These are phyloP conservation scores for Cordyceps farinosa DNA, from an alignment of 2,329 filamentous ascomycete species.

Conservation along the genomic window DNA sequence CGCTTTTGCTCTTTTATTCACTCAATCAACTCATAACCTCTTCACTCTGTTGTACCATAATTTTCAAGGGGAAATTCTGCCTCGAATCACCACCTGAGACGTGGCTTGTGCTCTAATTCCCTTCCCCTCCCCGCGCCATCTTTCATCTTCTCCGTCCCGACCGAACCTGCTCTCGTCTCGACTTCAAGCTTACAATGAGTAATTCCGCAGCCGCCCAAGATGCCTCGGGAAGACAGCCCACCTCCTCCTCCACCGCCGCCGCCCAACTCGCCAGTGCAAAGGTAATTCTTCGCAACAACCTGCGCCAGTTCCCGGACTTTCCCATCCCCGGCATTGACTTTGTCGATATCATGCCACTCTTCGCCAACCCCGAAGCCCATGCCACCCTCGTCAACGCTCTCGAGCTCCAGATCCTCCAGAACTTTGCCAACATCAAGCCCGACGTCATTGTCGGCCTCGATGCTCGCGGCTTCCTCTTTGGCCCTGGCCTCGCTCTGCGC, in stretches of 20 bases:
- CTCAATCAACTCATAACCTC: conserved; percentile 11
- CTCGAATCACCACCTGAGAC: conserved; percentile 8
- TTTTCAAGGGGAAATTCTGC: neutral
- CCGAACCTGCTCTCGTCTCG: neutral
- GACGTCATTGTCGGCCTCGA: conserved; percentile 94
- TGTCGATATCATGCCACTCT: conserved; percentile 96
- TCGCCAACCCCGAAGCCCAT: conserved; percentile 73
- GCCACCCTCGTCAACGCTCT: conserved; percentile 76
- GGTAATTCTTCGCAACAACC: conserved; percentile 66
- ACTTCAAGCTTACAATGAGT: conserved; percentile 25
- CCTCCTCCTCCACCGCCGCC: conserved; percentile 59
- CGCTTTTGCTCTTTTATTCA: conserved; percentile 8
- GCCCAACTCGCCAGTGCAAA: conserved; percentile 65
- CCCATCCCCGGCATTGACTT: conserved; percentile 90
- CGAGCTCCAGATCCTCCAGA: conserved; percentile 72
- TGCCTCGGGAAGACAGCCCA: conserved; percentile 62
- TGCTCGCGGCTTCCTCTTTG: conserved; percentile 92
- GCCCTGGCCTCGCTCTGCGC: conserved; percentile 78
- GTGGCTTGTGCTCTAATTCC: neutral
- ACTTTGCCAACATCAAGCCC: conserved; percentile 60
- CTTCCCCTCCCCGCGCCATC: neutral
- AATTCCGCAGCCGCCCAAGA: conserved; percentile 40
- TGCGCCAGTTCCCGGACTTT: conserved; percentile 89
- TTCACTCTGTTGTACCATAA: neutral
- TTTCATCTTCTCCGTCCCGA: neutral